A percentile compares a stretch with the other conserved stretches of the same genome.
These are phyloP conservation scores for Clavispora fructus DNA, from an alignment of 805 yeast species.

Conservation along the genomic window DNA sequence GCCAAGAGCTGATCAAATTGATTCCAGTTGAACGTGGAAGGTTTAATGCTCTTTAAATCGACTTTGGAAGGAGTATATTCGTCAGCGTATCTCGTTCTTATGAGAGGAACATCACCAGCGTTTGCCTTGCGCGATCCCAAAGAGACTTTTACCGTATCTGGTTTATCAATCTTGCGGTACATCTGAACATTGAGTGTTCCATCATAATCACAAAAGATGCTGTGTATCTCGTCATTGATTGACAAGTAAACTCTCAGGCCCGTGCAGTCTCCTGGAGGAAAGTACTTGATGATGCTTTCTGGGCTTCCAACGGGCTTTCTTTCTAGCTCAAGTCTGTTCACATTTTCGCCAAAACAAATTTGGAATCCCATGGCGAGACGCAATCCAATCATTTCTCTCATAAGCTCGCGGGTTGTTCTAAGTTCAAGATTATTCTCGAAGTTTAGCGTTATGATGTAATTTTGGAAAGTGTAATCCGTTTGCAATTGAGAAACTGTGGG, in stretches of 20 bases:
- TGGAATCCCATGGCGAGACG: constrained; percentile 87
- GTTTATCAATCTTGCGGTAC: constrained; percentile 31
- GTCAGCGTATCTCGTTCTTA: constrained; percentile 76
- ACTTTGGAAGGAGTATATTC: constrained; percentile 54
- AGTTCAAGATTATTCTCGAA: constrained; percentile 50
- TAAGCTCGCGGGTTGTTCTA: constrained; percentile 49
- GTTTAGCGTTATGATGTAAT: constrained; percentile 72
- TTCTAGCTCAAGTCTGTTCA: constrained; percentile 59
- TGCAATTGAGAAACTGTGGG: constrained; percentile 68
- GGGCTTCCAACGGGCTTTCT: constrained; percentile 50
- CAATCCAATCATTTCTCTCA: constrained; percentile 83
- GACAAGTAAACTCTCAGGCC: constrained; percentile 71
- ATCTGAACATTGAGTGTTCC: constrained; percentile 77
- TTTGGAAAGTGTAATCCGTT: constrained; percentile 69
- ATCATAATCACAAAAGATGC: constrained; percentile 68
- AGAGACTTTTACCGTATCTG: constrained; percentile 7
- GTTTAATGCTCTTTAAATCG: constrained; percentile 48
- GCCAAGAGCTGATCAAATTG: constrained; percentile 87
- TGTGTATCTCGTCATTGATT: constrained; percentile 78
- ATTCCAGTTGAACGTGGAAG: constrained; percentile 76
- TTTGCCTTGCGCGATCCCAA: constrained; percentile 9
- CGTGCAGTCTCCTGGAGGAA: constrained; percentile 40
- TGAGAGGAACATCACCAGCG: constrained; percentile 29
- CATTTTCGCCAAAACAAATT: constrained; percentile 70
- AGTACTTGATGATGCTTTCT: constrained; percentile 50